A percentile compares a stretch with the other conserved stretches of the same genome.
Conservation (phyloP, 1,284 basidiomycete genomes). For the Sphaerobolus stellatus region DNA sequence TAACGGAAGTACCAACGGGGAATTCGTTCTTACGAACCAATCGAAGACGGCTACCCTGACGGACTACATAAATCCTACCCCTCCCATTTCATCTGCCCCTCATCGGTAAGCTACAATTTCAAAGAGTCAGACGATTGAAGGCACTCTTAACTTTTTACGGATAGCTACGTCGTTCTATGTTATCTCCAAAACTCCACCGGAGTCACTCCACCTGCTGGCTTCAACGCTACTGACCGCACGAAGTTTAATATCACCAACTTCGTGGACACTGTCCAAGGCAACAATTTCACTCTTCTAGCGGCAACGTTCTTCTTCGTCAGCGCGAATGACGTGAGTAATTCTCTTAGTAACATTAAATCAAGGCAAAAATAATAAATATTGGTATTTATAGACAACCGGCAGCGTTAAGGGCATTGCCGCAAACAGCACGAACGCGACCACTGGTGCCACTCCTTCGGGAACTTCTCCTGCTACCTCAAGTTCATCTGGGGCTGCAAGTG, state of each 20-base stretch:
- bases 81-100: constrained; percentile 4
- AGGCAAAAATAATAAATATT: too few species aligned
- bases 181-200: constrained; percentile 2
- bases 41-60: constrained; percentile 2
- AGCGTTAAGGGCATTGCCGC: constrained; percentile 6
- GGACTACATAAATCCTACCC: background rate
- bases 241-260: constrained; percentile 11
- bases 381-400: constrained; percentile 2
- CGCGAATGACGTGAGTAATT: constrained; percentile 4
- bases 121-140: too few species aligned
- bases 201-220: constrained; percentile 8
- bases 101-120: constrained; percentile 8
- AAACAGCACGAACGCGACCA: constrained; percentile 2
- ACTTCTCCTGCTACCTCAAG: background rate
- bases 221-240: background rate
- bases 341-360: too few species aligned
- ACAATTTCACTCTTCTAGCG: constrained; percentile 7
- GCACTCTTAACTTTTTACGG: too few species aligned
- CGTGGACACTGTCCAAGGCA: constrained; percentile 2
- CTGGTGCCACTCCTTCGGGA: background rate
- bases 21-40: constrained; percentile 34
- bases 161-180: constrained; percentile 1
- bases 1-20: background rate
- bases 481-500: background rate
- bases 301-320: constrained; percentile 12